These are phyloP conservation scores for Marchantia polymorpha DNA, from an alignment of 225 moss, liverwort and hornwort species.

Conservation along the genomic window DNA sequence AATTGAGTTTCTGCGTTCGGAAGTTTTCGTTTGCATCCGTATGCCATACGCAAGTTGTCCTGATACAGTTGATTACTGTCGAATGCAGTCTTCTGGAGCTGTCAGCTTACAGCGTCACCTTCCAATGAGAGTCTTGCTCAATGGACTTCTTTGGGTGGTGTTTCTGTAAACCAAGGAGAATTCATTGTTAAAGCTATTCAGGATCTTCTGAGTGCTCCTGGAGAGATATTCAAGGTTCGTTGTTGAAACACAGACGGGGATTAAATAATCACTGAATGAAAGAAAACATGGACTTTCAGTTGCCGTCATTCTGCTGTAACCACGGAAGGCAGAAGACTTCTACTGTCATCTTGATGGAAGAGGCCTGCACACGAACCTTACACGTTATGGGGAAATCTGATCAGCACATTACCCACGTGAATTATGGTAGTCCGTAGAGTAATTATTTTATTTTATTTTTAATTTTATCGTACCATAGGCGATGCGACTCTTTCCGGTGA, in stretches of 20 bases:
- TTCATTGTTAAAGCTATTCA: conserved; percentile 73
- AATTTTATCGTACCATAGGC: not conserved
- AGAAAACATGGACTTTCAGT: not conserved
- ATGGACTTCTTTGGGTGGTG: conserved; percentile 57
- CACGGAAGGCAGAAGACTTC: not conserved
- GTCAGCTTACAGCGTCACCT: conserved; percentile 56
- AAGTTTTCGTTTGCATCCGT: not conserved
- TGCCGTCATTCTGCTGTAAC: not conserved
- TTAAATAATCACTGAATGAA: too few relatives aligned
- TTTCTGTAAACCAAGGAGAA: conserved; percentile 59
- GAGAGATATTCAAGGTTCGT: conserved; percentile 58
- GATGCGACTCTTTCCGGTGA: not conserved
- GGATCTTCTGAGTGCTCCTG: conserved; percentile 62
- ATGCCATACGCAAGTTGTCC: not conserved
- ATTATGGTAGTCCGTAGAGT: not conserved
- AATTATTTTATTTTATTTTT: too few relatives aligned
- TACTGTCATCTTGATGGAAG: not conserved
- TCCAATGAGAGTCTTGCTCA: conserved; percentile 51
- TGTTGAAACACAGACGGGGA: not conserved
- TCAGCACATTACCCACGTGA: not conserved
- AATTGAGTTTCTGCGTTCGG: not conserved
- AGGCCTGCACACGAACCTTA: not conserved
- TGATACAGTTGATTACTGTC: conserved; percentile 2
- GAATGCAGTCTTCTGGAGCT: conserved; percentile 79
- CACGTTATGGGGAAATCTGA: not conserved